These are phyloP conservation scores for Argentina anserina DNA, from an alignment of 306 rosid species.

Conservation along the genomic window DNA sequence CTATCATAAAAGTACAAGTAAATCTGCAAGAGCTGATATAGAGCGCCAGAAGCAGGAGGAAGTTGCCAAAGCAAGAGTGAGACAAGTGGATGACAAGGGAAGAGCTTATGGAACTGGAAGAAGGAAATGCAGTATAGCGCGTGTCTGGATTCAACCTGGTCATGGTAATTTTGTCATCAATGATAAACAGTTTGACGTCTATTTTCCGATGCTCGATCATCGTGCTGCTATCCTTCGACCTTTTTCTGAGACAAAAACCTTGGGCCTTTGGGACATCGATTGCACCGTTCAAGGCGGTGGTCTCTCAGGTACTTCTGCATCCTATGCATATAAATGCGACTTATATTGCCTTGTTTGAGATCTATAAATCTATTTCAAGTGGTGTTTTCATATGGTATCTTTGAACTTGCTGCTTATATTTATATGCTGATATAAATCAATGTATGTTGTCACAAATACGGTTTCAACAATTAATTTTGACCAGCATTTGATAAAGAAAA, in stretches of 20 bases:
- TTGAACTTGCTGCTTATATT: neutral
- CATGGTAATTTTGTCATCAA: slow-evolving; percentile 71
- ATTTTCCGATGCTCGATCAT: slow-evolving; percentile 91
- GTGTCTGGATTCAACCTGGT: slow-evolving; percentile 94
- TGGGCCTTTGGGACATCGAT: slow-evolving; percentile 85
- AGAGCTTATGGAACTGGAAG: slow-evolving; percentile 95
- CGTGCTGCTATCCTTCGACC: slow-evolving; percentile 95
- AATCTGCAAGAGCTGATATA: slow-evolving; percentile 68
- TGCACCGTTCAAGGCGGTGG: slow-evolving; percentile 98
- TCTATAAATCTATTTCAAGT: neutral
- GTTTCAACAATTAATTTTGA: neutral
- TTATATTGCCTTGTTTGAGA: neutral
- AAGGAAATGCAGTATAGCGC: slow-evolving; percentile 96
- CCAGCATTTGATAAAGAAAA: neutral
- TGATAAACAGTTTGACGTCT: slow-evolving; percentile 80
- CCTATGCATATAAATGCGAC: neutral
- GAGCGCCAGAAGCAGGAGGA: slow-evolving; percentile 96
- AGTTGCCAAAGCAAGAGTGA: slow-evolving; percentile 79
- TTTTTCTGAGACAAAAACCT: slow-evolving; percentile 86
- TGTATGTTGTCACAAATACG: neutral
- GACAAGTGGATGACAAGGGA: slow-evolving; percentile 81
- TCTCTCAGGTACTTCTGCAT: slow-evolving; percentile 52
- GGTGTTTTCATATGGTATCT: neutral
- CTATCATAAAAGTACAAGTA: slow-evolving; percentile 65
- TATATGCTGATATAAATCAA: neutral